Conservation (phyloP, 148 eudicot genomes). For the Rhododendron kiyosumense region DNA sequence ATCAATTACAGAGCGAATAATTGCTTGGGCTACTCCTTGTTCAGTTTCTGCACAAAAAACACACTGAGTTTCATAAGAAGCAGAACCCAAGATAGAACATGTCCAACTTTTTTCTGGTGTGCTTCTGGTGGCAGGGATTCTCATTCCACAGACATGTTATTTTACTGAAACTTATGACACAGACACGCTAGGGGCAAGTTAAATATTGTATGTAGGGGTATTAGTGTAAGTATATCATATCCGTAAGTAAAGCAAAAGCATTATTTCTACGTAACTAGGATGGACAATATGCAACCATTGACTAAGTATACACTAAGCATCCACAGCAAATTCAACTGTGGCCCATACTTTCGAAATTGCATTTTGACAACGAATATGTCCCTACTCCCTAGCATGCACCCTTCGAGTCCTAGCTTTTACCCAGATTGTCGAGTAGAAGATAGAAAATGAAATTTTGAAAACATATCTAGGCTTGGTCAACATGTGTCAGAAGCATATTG, state of each 20-base stretch:
- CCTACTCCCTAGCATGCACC: neutral
- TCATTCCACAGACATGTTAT: neutral
- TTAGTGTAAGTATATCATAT: neutral
- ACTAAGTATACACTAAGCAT: neutral
- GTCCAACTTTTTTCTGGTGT: neutral
- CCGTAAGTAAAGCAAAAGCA: neutral
- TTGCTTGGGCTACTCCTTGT: constrained; percentile 88
- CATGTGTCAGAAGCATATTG: neutral
- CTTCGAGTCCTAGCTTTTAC: neutral
- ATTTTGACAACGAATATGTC: neutral
- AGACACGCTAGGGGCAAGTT: neutral
- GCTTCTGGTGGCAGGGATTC: neutral
- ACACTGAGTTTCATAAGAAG: neutral
- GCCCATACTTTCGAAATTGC: neutral
- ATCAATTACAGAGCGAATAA: constrained; percentile 64
- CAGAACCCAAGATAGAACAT: constrained; percentile 26
- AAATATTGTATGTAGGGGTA: neutral
- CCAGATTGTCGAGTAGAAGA: neutral
- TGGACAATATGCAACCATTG: neutral
- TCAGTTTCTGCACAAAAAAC: constrained; percentile 58
- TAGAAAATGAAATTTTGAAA: neutral
- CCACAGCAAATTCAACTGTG: neutral
- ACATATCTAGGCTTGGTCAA: neutral
- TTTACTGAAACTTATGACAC: neutral
- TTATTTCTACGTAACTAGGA: neutral